Evolutionary conservation across 1,139 yeast species (phyloP).

Genomic region (Saccharomyces hybrid): DNA sequence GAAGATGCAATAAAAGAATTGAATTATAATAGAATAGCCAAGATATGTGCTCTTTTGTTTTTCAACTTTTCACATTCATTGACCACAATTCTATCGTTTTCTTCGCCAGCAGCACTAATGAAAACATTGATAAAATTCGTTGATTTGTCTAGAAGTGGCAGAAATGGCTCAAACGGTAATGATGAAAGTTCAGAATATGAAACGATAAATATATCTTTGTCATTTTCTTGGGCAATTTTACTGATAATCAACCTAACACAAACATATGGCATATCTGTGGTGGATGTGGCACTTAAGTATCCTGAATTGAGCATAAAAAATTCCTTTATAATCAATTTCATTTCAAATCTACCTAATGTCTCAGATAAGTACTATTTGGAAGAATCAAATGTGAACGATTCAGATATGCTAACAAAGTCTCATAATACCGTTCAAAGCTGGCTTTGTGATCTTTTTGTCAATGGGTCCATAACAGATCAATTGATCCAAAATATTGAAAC

Average conservation of each 20-base stretch:
- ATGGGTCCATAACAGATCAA: constrained; percentile 83
- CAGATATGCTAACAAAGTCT: constrained; percentile 15
- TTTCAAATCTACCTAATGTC: constrained; percentile 22
- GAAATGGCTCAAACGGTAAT: constrained; percentile 10
- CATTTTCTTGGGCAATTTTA: constrained; percentile 24
- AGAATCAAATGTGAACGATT: constrained; percentile 10
- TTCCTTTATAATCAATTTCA: constrained; percentile 22
- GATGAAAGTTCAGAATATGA: constrained; percentile 23
- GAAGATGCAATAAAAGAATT: constrained; percentile 35
- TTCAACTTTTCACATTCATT: constrained; percentile 27
- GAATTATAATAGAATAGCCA: constrained; percentile 21
- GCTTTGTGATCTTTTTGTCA: constrained; percentile 74
- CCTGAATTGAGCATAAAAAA: constrained; percentile 9
- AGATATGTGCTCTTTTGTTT: constrained; percentile 22
- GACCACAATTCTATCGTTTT: constrained; percentile 22
- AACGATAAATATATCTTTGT: constrained; percentile 18
- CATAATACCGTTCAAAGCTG: constrained; percentile 56
- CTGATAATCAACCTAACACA: constrained; percentile 19
- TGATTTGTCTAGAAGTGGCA: constrained; percentile 21
- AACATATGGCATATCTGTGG: constrained; percentile 19
- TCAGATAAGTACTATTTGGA: constrained; percentile 19
- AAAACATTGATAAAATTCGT: constrained; percentile 20
- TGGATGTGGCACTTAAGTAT: constrained; percentile 14
- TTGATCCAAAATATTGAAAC: constrained; percentile 59
- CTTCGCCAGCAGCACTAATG: constrained; percentile 17